phyloP scores from a whole-genome alignment of 352 stramenopile genomes.

The Blastocystis sp. region DNA sequence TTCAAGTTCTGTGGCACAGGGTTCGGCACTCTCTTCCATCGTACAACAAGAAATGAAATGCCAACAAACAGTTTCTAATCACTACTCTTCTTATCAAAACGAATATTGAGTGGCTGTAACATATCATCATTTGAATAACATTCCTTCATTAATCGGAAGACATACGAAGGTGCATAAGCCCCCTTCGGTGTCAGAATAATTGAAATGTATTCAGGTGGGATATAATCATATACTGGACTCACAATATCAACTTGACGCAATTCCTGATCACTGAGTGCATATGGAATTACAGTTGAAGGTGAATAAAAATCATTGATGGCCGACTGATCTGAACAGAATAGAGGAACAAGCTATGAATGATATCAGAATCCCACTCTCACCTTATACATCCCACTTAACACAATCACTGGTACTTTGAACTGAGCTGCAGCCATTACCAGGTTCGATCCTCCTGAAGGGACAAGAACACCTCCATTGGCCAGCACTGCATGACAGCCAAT shows the following conservation, averaged over 20 bases:
- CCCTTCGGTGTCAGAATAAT: constrained; percentile 63
- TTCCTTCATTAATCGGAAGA: constrained; percentile 65
- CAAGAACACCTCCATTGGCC: constrained; percentile 57
- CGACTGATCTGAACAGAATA: constrained; percentile 53
- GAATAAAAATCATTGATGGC: constrained; percentile 65
- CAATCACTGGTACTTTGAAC: constrained; percentile 56
- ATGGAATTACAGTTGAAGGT: constrained; percentile 41
- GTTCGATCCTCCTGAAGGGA: constrained; percentile 45
- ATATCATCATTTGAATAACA: constrained; percentile 62
- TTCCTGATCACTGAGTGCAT: constrained; percentile 14
- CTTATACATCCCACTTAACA: constrained; percentile 66
- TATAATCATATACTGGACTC: constrained; percentile 68
- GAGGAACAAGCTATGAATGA: constrained; percentile 18
- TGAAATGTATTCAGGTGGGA: constrained; percentile 64
- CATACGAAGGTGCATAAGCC: constrained; percentile 53
- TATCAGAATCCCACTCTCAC: not conserved
- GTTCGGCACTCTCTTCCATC: not conserved
- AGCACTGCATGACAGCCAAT: constrained; percentile 57
- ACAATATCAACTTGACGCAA: constrained; percentile 51
- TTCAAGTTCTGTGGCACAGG: constrained; percentile 4
- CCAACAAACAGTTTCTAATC: not conserved
- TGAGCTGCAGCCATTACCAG: constrained; percentile 30
- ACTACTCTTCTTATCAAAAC: constrained; percentile 43
- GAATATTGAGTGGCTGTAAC: constrained; percentile 45
- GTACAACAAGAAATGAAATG: not conserved